Base-by-base conservation (phyloP, 306 rosid species). In the Cajanus cajan region DNA sequence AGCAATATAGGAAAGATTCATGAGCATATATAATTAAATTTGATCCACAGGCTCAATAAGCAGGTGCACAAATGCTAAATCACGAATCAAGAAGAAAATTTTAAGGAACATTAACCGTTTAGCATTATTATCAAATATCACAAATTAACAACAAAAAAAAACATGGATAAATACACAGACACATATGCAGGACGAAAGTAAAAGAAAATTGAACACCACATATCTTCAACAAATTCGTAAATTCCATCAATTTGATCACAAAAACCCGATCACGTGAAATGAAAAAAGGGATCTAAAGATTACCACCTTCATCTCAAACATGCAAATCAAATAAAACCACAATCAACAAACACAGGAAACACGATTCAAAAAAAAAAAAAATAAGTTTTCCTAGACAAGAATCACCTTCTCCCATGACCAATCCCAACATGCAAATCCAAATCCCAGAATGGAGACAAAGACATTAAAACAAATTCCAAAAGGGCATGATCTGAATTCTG, bases 351-450 rank as follows among this genome's bases (percentile, higher is more conserved):
- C 12, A 68, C 22, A 36, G 22, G 2, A 12, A 61, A 43, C 21
- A 48, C 4, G 14, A 82, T 54, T 36, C 0, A 15, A 36, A 50
- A 24, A 31, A 71, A 63, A 77, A 78, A 76, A 43, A 22, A 18
- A 10, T 4, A 28, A 3, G 3, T 28, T 47, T 78, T 71, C 4
- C 51, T 13, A 33, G 68, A 24, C 28, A 54, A 73, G 71, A 71
- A 73, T 73, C 71, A 67, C 13, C 69, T 45, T 31, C 4, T 44
- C 39, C 36, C 4, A n/a, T 40, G 41, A 84, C 43, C 62, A 78
- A 85, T 68, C 54, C 61, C 71, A 52, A 19, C 76, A 80, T 77
- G 80, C 74, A 81, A 80, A 73, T 73, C 68, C 65, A 80, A 73
- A 81, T 84, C 71, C 22, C 71, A 71, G 25, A 69, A 25, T 5